Percentiles rank a stretch among this genome's conserved stretches.
Conservation (phyloP, 1,284 basidiomycete species). For the Pseudozyma sp. region DNA sequence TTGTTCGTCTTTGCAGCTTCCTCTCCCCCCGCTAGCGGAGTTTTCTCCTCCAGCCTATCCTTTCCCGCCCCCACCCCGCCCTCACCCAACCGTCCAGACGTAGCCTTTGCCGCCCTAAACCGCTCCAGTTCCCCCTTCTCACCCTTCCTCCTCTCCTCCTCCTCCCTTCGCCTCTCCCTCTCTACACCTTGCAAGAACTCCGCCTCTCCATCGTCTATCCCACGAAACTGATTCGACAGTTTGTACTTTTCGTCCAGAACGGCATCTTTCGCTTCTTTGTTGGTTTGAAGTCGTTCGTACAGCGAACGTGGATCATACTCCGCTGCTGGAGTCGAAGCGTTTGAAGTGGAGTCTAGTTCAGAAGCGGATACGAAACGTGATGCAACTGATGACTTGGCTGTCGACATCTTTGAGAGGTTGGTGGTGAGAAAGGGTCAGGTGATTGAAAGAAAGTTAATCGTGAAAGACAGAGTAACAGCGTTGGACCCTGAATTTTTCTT, state of each 20-base stretch:
- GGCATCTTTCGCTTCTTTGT: conserved; percentile 61
- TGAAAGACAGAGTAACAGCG: neutral
- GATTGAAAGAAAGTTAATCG: neutral
- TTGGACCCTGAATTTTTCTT: neutral
- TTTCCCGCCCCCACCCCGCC: neutral
- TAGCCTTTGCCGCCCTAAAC: conserved; percentile 29
- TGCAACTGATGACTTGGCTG: neutral
- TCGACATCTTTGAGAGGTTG: too few relatives aligned
- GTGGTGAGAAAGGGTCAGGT: neutral
- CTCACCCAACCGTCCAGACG: too few relatives aligned
- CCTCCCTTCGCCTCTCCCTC: conserved; percentile 26
- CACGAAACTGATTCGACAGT: conserved; percentile 64
- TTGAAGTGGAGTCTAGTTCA: conserved; percentile 19
- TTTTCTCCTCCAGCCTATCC: neutral
- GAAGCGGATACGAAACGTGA: conserved; percentile 44
- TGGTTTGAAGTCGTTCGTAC: conserved; percentile 53
- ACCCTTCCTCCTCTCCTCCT: conserved; percentile 18
- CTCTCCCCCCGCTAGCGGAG: neutral
- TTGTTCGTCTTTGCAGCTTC: neutral
- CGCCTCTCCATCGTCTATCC: conserved; percentile 63
- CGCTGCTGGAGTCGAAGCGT: neutral
- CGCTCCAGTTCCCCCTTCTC: conserved; percentile 48
- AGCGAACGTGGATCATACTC: conserved; percentile 53
- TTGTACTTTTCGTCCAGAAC: conserved; percentile 59
- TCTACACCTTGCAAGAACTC: conserved; percentile 58